A percentile compares a stretch with the other conserved stretches of the same genome.
Evolutionary conservation across 768 basidiomycete species (phyloP).

Genomic region (Antrodiella citrinella): DNA sequence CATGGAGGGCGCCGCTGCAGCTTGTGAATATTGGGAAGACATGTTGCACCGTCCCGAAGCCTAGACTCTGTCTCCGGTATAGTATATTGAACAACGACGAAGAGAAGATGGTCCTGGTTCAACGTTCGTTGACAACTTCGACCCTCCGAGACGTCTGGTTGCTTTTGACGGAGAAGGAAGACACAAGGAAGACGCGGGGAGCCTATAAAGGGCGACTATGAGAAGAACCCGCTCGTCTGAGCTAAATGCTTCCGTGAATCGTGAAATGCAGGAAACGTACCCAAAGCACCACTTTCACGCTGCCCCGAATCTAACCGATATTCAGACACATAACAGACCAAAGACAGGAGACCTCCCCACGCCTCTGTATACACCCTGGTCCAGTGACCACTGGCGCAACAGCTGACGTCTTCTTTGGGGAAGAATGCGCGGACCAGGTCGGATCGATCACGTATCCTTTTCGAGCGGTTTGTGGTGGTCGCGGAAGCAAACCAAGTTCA

Average conservation of each 20-base stretch:
- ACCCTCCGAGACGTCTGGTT: not conserved
- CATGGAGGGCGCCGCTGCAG: not conserved
- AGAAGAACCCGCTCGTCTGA: not conserved
- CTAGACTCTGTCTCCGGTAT: no score
- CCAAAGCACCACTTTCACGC: not conserved
- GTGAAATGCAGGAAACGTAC: not conserved
- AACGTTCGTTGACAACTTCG: not conserved
- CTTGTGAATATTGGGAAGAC: not conserved
- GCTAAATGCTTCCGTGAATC: not conserved
- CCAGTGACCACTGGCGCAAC: not conserved
- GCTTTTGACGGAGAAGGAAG: not conserved
- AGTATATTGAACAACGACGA: no score
- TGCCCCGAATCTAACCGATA: not conserved
- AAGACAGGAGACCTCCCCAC: not conserved
- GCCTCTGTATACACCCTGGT: not conserved
- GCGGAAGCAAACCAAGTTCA: not conserved
- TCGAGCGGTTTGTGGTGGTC: not conserved
- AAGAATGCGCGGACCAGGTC: not conserved
- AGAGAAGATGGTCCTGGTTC: no score
- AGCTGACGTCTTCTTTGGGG: no score
- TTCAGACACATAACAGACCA: not conserved
- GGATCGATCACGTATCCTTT: not conserved
- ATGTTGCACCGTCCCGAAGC: no score
- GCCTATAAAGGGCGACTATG: not conserved
- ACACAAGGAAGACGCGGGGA: not conserved